Evolutionary conservation across 352 stramenopile species (phyloP), one percentile per base, ranked within the genome.

Genomic region (Pythium periplocum): DNA sequence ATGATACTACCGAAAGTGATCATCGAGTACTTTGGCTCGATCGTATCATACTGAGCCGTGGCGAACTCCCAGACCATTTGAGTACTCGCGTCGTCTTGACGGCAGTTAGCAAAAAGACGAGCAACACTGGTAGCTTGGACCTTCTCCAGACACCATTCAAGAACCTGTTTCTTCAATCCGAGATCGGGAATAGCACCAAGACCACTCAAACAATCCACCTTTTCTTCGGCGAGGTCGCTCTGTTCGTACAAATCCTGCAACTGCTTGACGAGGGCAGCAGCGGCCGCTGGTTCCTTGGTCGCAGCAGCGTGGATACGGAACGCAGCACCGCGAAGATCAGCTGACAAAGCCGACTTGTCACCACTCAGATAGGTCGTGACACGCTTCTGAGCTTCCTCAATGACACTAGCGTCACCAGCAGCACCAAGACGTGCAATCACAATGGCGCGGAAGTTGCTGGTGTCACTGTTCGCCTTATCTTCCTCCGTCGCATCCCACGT

Each of bases 81-180:
- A 42, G 38, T 71, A 0, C 17, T 26, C 17, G 0, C 17, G 17
- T 26, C 17, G 17, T 26, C 17, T 0, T 26, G 17, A 37, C 78
- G 75, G 17, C 17, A 26, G 17, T 26, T 26, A 26, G 17, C 17
- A 26, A 26, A 26, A 0, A 26, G 17, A 26, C 17, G 17, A 26
- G 17, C 17, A 26, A 26, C 17, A 26, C 17, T 26, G 7, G 45
- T 61, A 48, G 93, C 66, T 0, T 79, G 77, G 8, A 92, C 77
- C 39, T 74, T 73, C 9, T 72, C 64, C 2, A 96, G 53, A 2
- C 76, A 70, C 75, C 80, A 96, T 44, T 91, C 72, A 12, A 96
- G 68, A 9, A 89, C 73, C 47, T 83, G 69, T 36, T 63, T 62
- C 58, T 93, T 83, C 4, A 69, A 38, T 9, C 54, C 40, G 26